Percentiles rank a stretch among this genome's conserved stretches.
phyloP scores from a whole-genome alignment of 192 early-diverging fungal species.

The Coemansia interrupta region DNA sequence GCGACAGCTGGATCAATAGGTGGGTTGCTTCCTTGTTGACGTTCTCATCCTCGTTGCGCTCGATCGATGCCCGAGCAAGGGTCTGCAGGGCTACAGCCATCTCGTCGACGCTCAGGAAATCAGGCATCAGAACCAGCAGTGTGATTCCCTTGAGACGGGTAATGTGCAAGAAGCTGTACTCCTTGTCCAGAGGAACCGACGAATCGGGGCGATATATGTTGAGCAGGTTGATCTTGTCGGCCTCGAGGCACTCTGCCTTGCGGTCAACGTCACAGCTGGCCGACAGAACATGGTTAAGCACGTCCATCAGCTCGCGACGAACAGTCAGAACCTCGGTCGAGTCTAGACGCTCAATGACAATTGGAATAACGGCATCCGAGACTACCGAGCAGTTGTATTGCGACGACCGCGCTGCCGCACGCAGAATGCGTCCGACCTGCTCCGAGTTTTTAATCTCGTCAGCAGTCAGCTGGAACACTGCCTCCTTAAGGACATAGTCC shows the following conservation, averaged over 20 bases:
- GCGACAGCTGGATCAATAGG: constrained; percentile 43
- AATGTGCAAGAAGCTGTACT: constrained; percentile 70
- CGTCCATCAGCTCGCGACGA: constrained; percentile 60
- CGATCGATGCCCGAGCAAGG: constrained; percentile 35
- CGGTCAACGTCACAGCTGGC: constrained; percentile 53
- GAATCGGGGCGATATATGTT: constrained; percentile 66
- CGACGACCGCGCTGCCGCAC: constrained; percentile 54
- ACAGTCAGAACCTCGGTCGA: constrained; percentile 53
- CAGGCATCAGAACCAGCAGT: constrained; percentile 57
- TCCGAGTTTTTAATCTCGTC: constrained; percentile 68
- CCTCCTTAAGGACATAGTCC: constrained; percentile 59
- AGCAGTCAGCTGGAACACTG: constrained; percentile 53
- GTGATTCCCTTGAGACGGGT: constrained; percentile 70
- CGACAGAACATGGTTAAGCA: constrained; percentile 69
- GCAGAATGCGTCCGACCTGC: constrained; percentile 62
- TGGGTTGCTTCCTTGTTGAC: constrained; percentile 52
- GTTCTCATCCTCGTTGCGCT: constrained; percentile 49
- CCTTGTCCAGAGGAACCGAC: constrained; percentile 60
- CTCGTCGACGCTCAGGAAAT: constrained; percentile 61
- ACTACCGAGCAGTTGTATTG: constrained; percentile 54
- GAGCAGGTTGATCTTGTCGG: constrained; percentile 76
- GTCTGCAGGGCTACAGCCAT: constrained; percentile 37
- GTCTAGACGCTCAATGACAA: constrained; percentile 59
- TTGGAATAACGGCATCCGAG: constrained; percentile 59
- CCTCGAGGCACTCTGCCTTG: constrained; percentile 55